Conservation (phyloP, 2,329 filamentous ascomycete genomes). For the Aspergillus brasiliensis region DNA sequence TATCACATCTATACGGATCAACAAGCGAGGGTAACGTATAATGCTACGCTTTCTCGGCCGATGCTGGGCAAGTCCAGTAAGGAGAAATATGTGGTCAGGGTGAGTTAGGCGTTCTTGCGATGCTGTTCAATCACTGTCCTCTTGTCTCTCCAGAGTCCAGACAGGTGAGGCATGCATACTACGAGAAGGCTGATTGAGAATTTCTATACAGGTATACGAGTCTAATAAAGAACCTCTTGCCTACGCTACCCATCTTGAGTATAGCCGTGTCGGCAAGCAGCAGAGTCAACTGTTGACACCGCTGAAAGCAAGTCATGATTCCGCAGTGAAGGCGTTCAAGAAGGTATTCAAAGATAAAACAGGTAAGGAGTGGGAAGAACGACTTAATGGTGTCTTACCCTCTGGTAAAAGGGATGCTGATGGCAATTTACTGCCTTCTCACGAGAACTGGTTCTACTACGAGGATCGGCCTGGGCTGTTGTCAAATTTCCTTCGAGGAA, state of each 20-base stretch:
- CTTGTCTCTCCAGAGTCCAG: background rate
- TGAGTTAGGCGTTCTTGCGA: constrained; percentile 40
- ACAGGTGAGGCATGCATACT: no score
- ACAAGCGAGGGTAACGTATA: constrained; percentile 62
- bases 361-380: constrained; percentile 61
- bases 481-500: constrained; percentile 22
- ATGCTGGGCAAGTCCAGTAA: constrained; percentile 50
- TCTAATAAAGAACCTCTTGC: constrained; percentile 60
- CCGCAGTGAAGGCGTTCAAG: constrained; percentile 56
- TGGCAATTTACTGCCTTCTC: constrained; percentile 26
- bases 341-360: constrained; percentile 62
- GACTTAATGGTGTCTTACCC: constrained; percentile 19
- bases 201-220: constrained; percentile 63
- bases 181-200: background rate
- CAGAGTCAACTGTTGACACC: constrained; percentile 37
- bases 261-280: constrained; percentile 35
- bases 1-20: constrained; percentile 67
- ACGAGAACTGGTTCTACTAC: constrained; percentile 37
- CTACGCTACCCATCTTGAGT: constrained; percentile 63
- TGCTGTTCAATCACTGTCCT: background rate
- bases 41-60: constrained; percentile 62
- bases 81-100: constrained; percentile 63
- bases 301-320: constrained; percentile 31
- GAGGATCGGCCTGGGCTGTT: constrained; percentile 26
- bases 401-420: constrained; percentile 26